Evolutionary conservation across 164 flowering plant genomes (phyloP), one percentile per base, ranked within the genome.

Genomic region (Protea cynaroides): DNA sequence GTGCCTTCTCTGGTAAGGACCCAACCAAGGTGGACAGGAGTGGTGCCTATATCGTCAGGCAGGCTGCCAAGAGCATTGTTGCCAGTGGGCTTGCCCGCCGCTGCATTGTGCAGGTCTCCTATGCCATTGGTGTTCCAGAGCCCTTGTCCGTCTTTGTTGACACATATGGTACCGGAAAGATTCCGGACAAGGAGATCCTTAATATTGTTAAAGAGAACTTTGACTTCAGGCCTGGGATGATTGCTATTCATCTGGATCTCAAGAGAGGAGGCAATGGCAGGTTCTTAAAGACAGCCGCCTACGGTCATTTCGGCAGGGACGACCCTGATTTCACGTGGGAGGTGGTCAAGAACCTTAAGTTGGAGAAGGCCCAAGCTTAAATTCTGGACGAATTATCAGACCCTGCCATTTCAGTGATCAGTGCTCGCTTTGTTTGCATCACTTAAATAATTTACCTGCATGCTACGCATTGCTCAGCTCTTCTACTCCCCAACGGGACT

Each of bases 291-390:
- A 87, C 93, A 3, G 90, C 93, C 2, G 90, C 90, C 10, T 88
- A 88, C 23, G 94, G 94, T 8, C 94, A 88, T 71, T 88, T 88
- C n/a, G 94, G 94, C 40, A 81, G 94, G 80, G 94, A 88, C 40
- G 94, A 86, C 81, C 76, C 90, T 0, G 94, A 88, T 81, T 88
- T 88, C 84, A 86, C 94, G 58, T 88, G 94, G 94, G 94, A 88
- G 76, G 85, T 86, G 59, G 86, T 86, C 64, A 88, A 88, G 87
- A 88, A 91, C 43, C 91, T 88, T 74, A 84, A 88, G 82, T 86
- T 85, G 86, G 89, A 88, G 66, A 88, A 86, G 72, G 75, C 90
- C 61, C 70, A 79, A 72, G 62, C 80, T 68, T 71, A 55, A 77
- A 22, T 2, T 29, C 5, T 29, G 67, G 53, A 18, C 64, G 55